Evolutionary conservation across 2,329 filamentous ascomycete species (phyloP), one percentile per base, ranked within the genome.

Genomic region (Ophiostoma australiae): DNA sequence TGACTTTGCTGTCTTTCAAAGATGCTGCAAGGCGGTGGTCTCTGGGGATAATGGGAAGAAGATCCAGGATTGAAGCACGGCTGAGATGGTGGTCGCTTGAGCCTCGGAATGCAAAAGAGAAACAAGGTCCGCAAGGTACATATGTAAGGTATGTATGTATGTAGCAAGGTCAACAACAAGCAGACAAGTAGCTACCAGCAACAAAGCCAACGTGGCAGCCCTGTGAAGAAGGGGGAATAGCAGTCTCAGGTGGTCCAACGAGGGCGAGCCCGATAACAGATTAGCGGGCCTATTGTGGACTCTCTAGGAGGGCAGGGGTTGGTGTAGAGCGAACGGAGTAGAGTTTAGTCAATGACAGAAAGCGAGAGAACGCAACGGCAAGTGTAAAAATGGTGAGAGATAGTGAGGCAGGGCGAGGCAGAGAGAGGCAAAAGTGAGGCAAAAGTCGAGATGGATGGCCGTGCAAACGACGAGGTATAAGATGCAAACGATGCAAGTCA

Each of bases 171-270:
- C 48, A 52, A 52, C 17, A 20, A 52, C 17, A 20, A 58, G 17
- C 52, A 58, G 17, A 27, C 52, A 58, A 55, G 44, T 11, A 39
- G 13, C 10, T 11, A 39, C 11, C 58, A 31, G 31, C 31, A 35
- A 35, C 31, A 65, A 65, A 65, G 63, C 11, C 66, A 67, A 67
- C 66, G 66, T 67, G 66, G 66, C 66, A 68, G 67, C 67, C 44
- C 67, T 68, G 44, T 52, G 39, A 67, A 23, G 33, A 66, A 41
- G 65, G 35, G 65, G 35, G 65, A 41, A 31, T 48, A 66, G 66
- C 27, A 67, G 66, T 48, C 37, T 44, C 63, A 39, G 35, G 63
- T 39, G n/a, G 33, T 39, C 33, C 63, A 39, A 58, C 52, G 52
- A 58, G 63, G 63, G 33, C 33, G 66, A n/a, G 63, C 10, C 23